These are phyloP conservation scores for Venturia aucupariae DNA, from an alignment of 2,329 filamentous ascomycete species.

Conservation along the genomic window DNA sequence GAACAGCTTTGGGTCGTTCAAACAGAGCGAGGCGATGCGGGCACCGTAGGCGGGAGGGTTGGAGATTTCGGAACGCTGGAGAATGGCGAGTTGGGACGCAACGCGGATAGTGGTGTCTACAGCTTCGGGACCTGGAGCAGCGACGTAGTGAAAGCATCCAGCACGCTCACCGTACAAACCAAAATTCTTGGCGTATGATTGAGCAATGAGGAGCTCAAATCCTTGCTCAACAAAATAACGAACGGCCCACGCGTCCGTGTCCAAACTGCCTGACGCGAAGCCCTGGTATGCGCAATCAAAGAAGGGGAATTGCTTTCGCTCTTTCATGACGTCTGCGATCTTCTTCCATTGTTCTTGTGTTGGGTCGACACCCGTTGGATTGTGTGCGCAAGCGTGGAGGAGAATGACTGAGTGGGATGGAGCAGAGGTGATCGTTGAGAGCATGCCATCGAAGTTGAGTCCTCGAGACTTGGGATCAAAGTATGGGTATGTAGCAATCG, in stretches of 20 bases:
- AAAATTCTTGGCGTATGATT: constrained; percentile 48
- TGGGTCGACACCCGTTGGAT: constrained; percentile 94
- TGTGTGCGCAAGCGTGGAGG: constrained; percentile 93
- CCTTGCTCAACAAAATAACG: constrained; percentile 90
- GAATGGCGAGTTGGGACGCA: constrained; percentile 79
- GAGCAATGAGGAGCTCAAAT: constrained; percentile 53
- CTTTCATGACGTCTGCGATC: constrained; percentile 66
- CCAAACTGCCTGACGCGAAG: constrained; percentile 85
- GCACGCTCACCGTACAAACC: constrained; percentile 94
- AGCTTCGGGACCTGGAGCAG: constrained; percentile 60
- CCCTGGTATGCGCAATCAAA: constrained; percentile 98
- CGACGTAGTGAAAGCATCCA: constrained; percentile 91
- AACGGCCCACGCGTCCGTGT: constrained; percentile 81
- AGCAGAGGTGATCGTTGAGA: constrained; percentile 58
- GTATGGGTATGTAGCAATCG: constrained; percentile 81
- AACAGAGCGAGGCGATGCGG: constrained; percentile 70
- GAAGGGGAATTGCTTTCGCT: constrained; percentile 88
- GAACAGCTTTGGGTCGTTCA: constrained; percentile 77
- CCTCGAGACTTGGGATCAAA: constrained; percentile 83
- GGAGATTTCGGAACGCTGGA: constrained; percentile 94
- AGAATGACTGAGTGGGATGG: constrained; percentile 77
- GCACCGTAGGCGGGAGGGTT: constrained; percentile 95
- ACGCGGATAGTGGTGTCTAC: constrained; percentile 53
- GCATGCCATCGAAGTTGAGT: constrained; percentile 87
- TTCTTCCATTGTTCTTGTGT: constrained; percentile 91